These are phyloP conservation scores for Clarkia xantiana DNA, from an alignment of 345 rosid genomes.

Conservation along the genomic window DNA sequence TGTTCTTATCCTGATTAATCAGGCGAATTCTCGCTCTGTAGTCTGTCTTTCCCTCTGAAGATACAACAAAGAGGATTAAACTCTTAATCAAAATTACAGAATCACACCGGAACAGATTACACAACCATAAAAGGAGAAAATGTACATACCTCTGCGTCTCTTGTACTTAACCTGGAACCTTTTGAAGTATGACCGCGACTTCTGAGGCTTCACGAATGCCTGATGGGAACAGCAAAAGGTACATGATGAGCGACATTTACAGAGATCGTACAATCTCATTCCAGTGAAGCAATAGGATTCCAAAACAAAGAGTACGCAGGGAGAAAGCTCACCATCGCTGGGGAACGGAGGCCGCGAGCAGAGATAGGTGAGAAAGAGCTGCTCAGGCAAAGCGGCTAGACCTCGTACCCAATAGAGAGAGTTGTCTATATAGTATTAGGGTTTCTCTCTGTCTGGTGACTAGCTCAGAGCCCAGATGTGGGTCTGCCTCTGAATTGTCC, in stretches of 20 bases:
- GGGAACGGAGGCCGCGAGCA: no score
- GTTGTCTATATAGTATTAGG: no score
- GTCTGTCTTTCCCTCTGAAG: slow-evolving; percentile 74
- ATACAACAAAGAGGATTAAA: not conserved
- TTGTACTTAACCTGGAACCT: slow-evolving; percentile 61
- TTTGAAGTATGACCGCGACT: slow-evolving; percentile 48
- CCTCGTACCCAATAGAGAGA: no score
- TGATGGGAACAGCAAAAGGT: slow-evolving; percentile 4
- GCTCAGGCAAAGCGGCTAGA: no score
- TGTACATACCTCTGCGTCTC: slow-evolving; percentile 50
- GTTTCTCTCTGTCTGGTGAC: no score
- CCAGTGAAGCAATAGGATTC: no score
- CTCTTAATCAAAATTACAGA: not conserved
- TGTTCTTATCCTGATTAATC: slow-evolving; percentile 71
- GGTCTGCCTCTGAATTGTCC: no score
- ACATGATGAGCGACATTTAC: not conserved
- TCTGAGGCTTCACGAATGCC: slow-evolving; percentile 56
- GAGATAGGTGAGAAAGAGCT: no score
- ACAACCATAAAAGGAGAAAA: not conserved
- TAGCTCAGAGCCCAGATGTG: no score
- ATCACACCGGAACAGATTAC: not conserved
- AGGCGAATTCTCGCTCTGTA: slow-evolving; percentile 73
- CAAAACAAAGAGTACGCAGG: no score
- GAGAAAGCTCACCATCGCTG: no score
- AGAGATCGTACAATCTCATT: no score